Conservation (phyloP, 306 rosid genomes). For the Cicer bijugum region DNA sequence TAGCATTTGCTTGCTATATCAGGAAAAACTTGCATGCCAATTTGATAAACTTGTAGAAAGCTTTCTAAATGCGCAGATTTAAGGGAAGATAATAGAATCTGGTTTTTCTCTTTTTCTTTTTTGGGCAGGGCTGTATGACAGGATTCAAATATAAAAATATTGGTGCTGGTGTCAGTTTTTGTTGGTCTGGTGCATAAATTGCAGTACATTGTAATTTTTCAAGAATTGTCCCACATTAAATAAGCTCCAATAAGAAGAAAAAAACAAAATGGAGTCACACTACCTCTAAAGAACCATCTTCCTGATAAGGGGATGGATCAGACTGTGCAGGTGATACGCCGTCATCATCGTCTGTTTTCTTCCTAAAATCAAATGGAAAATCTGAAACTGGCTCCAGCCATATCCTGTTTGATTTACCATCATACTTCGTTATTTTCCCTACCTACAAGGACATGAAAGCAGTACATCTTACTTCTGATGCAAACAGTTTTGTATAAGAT, state of each 20-base stretch:
- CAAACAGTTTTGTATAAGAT: conserved; percentile 22
- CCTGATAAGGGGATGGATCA: conserved; percentile 63
- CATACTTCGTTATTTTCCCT: conserved; percentile 67
- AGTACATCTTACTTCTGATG: conserved; percentile 20
- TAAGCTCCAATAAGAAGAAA: neutral
- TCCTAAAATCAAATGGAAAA: conserved; percentile 69
- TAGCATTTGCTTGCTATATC: neutral
- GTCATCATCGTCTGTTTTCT: conserved; percentile 52
- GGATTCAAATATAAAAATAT: neutral
- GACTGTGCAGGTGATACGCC: conserved; percentile 51
- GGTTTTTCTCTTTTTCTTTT: neutral
- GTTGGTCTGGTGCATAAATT: neutral
- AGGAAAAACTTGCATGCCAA: conserved; percentile 24
- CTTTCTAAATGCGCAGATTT: no score
- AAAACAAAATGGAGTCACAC: conserved; percentile 9
- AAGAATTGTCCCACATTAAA: neutral
- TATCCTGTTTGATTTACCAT: conserved; percentile 61
- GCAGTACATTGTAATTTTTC: neutral
- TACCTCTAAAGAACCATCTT: conserved; percentile 95
- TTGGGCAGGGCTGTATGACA: neutral
- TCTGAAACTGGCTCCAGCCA: conserved; percentile 65
- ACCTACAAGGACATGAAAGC: conserved; percentile 58
- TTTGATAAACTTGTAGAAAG: neutral
- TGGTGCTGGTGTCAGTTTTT: neutral
- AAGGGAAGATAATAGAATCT: neutral